Percentiles rank a stretch among this genome's conserved stretches.
Evolutionary conservation across 2,329 filamentous ascomycete species (phyloP).

Genomic region (Lasiodiplodia hormozganensis): DNA sequence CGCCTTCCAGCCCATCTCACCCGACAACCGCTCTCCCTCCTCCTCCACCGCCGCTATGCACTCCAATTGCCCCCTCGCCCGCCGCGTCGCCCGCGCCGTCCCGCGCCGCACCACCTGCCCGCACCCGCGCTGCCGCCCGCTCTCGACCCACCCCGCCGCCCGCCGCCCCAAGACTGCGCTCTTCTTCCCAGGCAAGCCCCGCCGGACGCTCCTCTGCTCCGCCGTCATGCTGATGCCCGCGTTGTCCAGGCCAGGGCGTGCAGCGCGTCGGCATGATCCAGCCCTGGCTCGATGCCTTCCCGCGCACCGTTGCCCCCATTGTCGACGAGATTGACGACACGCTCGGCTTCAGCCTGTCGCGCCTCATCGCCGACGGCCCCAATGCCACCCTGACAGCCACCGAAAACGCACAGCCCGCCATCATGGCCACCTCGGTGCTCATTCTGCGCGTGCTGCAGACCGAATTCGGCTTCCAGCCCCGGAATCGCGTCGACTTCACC

Average conservation of each 20-base stretch:
- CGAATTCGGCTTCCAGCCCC: slow-evolving; percentile 79
- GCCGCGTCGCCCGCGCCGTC: slow-evolving; percentile 4
- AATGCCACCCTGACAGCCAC: slow-evolving; percentile 79
- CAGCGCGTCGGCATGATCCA: slow-evolving; percentile 87
- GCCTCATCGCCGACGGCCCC: slow-evolving; percentile 80
- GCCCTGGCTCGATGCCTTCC: slow-evolving; percentile 88
- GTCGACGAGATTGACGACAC: slow-evolving; percentile 84
- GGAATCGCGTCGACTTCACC: slow-evolving; percentile 77
- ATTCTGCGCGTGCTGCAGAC: slow-evolving; percentile 86
- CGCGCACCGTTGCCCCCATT: slow-evolving; percentile 74
- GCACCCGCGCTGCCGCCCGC: neutral
- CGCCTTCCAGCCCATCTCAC: neutral
- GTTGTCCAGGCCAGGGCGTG: slow-evolving; percentile 79
- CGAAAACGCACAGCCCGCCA: slow-evolving; percentile 89
- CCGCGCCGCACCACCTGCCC: slow-evolving; percentile 5
- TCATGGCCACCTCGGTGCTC: slow-evolving; percentile 92
- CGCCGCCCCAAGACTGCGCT: slow-evolving; percentile 44
- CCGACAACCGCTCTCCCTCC: neutral
- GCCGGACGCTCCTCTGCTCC: neutral
- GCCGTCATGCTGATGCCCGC: slow-evolving; percentile 10
- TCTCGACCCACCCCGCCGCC: slow-evolving; percentile 3
- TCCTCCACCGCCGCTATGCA: slow-evolving; percentile 6
- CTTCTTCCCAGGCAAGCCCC: slow-evolving; percentile 44
- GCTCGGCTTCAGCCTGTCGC: slow-evolving; percentile 73
- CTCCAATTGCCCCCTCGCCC: slow-evolving; percentile 3